Evolutionary conservation across 306 rosid genomes (phyloP).

Genomic region (Erythrophleum fordii): DNA sequence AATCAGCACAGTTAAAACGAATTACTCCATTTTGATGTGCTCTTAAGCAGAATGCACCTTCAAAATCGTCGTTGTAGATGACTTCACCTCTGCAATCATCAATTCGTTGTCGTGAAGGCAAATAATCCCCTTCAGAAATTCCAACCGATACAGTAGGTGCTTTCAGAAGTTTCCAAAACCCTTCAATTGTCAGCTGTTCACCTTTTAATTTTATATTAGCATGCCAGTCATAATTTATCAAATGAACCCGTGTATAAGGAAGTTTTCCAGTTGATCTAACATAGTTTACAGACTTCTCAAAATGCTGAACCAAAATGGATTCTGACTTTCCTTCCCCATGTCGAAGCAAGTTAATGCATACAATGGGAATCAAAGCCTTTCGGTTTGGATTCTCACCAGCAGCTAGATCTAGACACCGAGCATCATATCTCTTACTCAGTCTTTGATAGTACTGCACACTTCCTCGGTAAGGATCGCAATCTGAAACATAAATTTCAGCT

Average conservation of each 20-base stretch:
- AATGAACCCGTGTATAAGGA: constrained; percentile 70
- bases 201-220: constrained; percentile 84
- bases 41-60: constrained; percentile 94
- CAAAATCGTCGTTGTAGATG: constrained; percentile 68
- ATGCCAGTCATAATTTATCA: constrained; percentile 97
- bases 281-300: constrained; percentile 80
- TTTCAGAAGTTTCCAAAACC: constrained; percentile 87
- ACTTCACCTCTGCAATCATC: constrained; percentile 91
- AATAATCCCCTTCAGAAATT: constrained; percentile 93
- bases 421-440: constrained; percentile 83
- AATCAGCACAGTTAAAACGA: constrained; percentile 98
- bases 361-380: constrained; percentile 83
- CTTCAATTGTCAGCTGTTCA: constrained; percentile 94
- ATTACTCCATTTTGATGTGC: constrained; percentile 90
- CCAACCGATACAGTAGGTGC: constrained; percentile 77
- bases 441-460: constrained; percentile 83
- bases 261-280: constrained; percentile 79
- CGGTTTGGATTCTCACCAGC: constrained; percentile 60
- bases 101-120: constrained; percentile 78
- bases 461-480: constrained; percentile 88
- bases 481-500: constrained; percentile 97
- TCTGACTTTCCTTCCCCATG: constrained; percentile 96
- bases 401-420: constrained; percentile 61
- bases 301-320: constrained; percentile 87
- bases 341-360: constrained; percentile 90